These are phyloP conservation scores for Rhododendron mucronatum DNA, from an alignment of 148 eudicot genomes.

Conservation along the genomic window DNA sequence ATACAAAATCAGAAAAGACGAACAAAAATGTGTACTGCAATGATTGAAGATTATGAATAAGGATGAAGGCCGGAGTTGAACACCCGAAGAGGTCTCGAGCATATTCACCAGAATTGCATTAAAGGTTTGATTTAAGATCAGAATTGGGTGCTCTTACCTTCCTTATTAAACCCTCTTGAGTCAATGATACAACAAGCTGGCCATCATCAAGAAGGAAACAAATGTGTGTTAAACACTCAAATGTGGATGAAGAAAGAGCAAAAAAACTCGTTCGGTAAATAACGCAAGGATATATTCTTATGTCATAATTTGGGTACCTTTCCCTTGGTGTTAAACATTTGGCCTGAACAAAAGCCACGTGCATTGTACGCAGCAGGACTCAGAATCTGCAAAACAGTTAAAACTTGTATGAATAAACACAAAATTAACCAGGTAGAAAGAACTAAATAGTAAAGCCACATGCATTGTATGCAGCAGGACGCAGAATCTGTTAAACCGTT, in stretches of 20 bases:
- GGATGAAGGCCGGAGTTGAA: not conserved
- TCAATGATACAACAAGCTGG: conserved; percentile 78
- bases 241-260: not conserved
- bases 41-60: not conserved
- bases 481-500: conserved; percentile 40
- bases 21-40: not conserved
- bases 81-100: not conserved
- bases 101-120: not conserved
- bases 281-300: not conserved
- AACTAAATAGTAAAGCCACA: conserved; percentile 45
- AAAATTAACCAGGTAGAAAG: no score
- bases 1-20: not conserved
- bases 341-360: conserved; percentile 79
- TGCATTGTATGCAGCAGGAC: conserved; percentile 63
- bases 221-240: not conserved
- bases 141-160: conserved; percentile 33
- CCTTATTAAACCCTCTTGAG: conserved; percentile 82
- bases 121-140: conserved; percentile 46
- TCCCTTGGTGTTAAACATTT: conserved; percentile 73
- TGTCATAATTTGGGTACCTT: conserved; percentile 43
- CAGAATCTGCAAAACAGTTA: conserved; percentile 37
- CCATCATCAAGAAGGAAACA: conserved; percentile 11
- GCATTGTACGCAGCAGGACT: conserved; percentile 68
- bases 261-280: not conserved
- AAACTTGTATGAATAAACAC: not conserved